Percentiles rank a stretch among this genome's conserved stretches.
Evolutionary conservation across 1,284 basidiomycete species (phyloP).

Genomic region (Cryptococcus floricola): DNA sequence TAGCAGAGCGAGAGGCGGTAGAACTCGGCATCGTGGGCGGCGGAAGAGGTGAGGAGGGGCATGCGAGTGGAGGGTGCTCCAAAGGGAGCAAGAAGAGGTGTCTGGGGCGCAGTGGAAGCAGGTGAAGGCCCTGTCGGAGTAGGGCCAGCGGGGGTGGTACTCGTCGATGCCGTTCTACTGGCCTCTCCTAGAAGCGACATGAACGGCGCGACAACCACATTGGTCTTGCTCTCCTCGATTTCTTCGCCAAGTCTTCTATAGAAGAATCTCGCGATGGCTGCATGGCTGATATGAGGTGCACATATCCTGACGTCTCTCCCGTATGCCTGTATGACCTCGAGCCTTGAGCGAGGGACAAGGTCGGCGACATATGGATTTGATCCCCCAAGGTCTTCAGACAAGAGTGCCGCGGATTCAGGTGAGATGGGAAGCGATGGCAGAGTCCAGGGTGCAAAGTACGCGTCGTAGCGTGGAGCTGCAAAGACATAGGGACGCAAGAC

Average conservation of each 20-base stretch:
- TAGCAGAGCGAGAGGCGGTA: constrained; percentile 45
- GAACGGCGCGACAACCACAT: constrained; percentile 8
- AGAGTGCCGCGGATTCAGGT: neutral
- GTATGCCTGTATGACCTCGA: constrained; percentile 47
- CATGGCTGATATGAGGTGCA: constrained; percentile 46
- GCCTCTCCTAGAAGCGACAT: constrained; percentile 3
- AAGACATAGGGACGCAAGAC: constrained; percentile 55
- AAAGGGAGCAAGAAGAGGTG: constrained; percentile 2
- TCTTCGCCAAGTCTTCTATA: constrained; percentile 13
- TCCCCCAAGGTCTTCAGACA: neutral
- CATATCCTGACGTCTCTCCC: constrained; percentile 32
- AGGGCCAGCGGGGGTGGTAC: neutral
- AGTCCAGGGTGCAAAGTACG: constrained; percentile 54
- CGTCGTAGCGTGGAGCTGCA: constrained; percentile 53
- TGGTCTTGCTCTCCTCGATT: constrained; percentile 3
- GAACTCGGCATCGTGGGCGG: constrained; percentile 36
- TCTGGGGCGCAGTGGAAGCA: constrained; percentile 2
- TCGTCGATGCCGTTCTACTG: neutral
- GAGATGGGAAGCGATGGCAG: constrained; percentile 43
- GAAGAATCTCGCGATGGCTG: constrained; percentile 49
- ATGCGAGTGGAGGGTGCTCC: constrained; percentile 3
- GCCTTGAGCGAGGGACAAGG: constrained; percentile 44
- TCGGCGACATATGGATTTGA: constrained; percentile 50
- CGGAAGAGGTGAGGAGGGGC: constrained; percentile 15
- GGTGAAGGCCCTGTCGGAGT: neutral